Evolutionary conservation across 164 flowering plant species (phyloP), one percentile per base, ranked within the genome.

Genomic region (Pachysandra terminalis): DNA sequence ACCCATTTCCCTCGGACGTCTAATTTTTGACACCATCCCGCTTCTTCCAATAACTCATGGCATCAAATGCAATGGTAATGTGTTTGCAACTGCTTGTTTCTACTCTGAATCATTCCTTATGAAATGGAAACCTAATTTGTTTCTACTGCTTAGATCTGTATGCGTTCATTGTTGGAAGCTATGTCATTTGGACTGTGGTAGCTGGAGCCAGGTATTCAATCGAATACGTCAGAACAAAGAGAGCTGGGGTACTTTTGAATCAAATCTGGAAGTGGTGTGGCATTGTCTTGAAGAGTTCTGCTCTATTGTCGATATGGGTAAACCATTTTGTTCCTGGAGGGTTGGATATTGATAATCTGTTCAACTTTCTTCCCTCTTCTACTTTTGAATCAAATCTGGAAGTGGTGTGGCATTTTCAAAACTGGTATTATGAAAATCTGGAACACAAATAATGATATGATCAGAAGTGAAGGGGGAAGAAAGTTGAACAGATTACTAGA

Each of bases 21-120:
- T 85, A 35, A 79, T 91, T 55, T 96, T 93, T 76, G 85, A 83
- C 82, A 75, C 87, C 68, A 82, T 96, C 48, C 98, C 99, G 55
- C 86, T 83, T 69, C 90, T 91, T 64, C 99, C 99, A 19, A 86
- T 91, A 65, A 91, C 97, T 64, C 98, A 96, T 73, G 98, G 99
- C 66, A 83, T 93, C 67, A 92, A 93, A 80, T 93, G 96, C 85
- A 96, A 96, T 64, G 99, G 99, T 93, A 85, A 63, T 56, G 1
- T 64, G 19, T 8, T 72, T 48, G 22, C 22, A 19, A 22, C 41
- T 7, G 12, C 40, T 60, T 21, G 27, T 51, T 28, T 68, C 58
- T 60, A 53, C 45, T 9, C 56, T 53, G 40, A 25, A n/a, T n/a
- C n/a, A 21, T 35, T n/a, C 25, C 27, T 35, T 58, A 54, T n/a